Base-by-base conservation (phyloP, 2,329 filamentous ascomycete genomes). In the Metarhizium album region DNA sequence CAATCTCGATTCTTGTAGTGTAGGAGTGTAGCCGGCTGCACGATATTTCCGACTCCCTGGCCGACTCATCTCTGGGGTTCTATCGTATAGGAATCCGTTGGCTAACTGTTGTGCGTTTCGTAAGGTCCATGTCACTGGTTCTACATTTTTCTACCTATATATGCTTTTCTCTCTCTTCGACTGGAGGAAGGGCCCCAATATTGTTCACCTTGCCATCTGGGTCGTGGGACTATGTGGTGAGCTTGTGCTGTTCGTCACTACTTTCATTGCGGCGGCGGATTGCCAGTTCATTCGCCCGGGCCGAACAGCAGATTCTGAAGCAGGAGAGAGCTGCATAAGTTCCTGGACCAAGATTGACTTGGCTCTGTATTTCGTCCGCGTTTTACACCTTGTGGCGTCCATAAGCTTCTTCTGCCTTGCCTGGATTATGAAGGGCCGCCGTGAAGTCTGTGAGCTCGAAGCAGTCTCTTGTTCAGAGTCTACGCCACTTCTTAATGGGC, bases 131-230 rank as follows among this genome's bases (percentile, higher is more conserved):
- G 74, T 94, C 55, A 79, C 88, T 51, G 88, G 85, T 50, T 85
- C 87, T 43, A 86, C 90, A 57, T 95, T 95, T 73, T 82, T 93
- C 56, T 93, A 94, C 71, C 78, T 87, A 47, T 83, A 95, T 58
- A 79, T 95, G 57, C 77, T 94, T 57, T 85, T 96, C 61, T 90
- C 90, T 29, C 78, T 97, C 52, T 76, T 95, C 60, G 90, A 96
- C 66, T 86, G 86, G 62, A 82, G 80, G 55, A 83, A 88, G 33
- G 87, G 87, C 13, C 93, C 93, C 0, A 90, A 84, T 47, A 73
- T 83, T 45, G 83, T 87, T 49, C 90, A 96, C 67, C 78, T 91
- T 51, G 69, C 85, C 45, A 83, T 88, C 59, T 98, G 93, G 93
- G 65, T 76, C 42, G 68, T 89, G 42, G 84, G 84, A 24, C 65